Conservation (phyloP, 2,329 filamentous ascomycete species). For the Canariomyces notabilis region DNA sequence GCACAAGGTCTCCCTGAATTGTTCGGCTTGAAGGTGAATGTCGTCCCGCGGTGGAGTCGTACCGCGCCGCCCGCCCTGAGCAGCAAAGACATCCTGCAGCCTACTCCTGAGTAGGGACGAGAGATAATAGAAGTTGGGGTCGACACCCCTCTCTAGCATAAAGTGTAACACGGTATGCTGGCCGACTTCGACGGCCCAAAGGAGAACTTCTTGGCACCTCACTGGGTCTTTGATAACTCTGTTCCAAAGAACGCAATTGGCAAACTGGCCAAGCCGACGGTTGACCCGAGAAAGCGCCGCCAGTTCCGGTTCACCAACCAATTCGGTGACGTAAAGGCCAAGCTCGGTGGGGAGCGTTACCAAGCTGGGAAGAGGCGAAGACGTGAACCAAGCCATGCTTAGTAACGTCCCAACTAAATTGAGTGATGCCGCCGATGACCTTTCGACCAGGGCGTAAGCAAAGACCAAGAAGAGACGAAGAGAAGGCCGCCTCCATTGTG, state of each 20-base stretch:
- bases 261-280: not conserved
- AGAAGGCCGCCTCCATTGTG: no score
- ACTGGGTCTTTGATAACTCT: not conserved
- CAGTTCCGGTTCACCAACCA: not conserved
- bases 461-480: no score
- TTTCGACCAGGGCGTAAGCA: no score
- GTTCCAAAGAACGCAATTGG: not conserved
- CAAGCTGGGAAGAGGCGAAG: no score
- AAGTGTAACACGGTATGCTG: not conserved
- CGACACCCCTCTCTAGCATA: not conserved
- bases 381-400: no score
- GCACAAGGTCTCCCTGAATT: conserved; percentile 2
- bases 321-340: no score
- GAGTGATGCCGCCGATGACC: no score
- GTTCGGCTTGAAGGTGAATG: not conserved
- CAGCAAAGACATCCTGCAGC: not conserved
- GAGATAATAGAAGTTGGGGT: conserved; percentile 2
- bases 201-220: conserved; percentile 6
- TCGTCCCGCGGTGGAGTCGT: not conserved
- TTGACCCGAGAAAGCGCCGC: not conserved
- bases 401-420: no score
- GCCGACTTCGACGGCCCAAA: conserved; percentile 3
- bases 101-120: conserved; percentile 1
- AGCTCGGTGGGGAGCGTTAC: no score
- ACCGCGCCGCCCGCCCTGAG: conserved; percentile 2